Percentiles rank a stretch among this genome's conserved stretches.
phyloP scores from a whole-genome alignment of 1,284 basidiomycete genomes.

The Moesziomyces globuligerus region DNA sequence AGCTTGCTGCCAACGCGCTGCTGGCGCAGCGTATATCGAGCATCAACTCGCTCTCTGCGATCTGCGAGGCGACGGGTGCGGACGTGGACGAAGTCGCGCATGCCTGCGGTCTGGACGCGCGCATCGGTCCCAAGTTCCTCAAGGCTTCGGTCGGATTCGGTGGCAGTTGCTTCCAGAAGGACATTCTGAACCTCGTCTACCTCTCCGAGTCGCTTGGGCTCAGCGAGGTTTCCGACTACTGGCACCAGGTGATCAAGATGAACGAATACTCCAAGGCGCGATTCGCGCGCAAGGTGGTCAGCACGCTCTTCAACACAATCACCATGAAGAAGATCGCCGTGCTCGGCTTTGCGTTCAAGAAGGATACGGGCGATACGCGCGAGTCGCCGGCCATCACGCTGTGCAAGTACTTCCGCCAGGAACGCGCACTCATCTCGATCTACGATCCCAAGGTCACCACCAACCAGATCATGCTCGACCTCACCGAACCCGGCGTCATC shows the following conservation, averaged over 20 bases:
- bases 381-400: slow-evolving; percentile 97
- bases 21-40: slow-evolving; percentile 95
- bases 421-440: slow-evolving; percentile 84
- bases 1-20: slow-evolving; percentile 98
- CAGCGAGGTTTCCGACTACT: slow-evolving; percentile 97
- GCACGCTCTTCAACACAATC: slow-evolving; percentile 94
- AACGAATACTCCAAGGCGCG: slow-evolving; percentile 66
- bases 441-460: slow-evolving; percentile 86
- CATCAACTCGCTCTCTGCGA: slow-evolving; percentile 96
- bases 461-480: slow-evolving; percentile 71
- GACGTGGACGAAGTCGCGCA: slow-evolving; percentile 97
- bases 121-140: slow-evolving; percentile 94
- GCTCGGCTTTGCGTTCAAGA: slow-evolving; percentile 78
- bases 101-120: slow-evolving; percentile 90
- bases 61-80: slow-evolving; percentile 99
- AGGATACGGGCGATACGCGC: slow-evolving; percentile 71
- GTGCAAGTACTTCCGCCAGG: slow-evolving; percentile 89
- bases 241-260: slow-evolving; percentile 72
- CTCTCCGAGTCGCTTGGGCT: slow-evolving; percentile 87
- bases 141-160: slow-evolving; percentile 96
- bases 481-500: slow-evolving; percentile 70
- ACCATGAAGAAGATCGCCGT: slow-evolving; percentile 95
- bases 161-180: slow-evolving; percentile 89
- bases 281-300: slow-evolving; percentile 68
- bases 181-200: slow-evolving; percentile 98